Conservation (phyloP, 2,329 filamentous ascomycete species). For the Monilinia polystroma region DNA sequence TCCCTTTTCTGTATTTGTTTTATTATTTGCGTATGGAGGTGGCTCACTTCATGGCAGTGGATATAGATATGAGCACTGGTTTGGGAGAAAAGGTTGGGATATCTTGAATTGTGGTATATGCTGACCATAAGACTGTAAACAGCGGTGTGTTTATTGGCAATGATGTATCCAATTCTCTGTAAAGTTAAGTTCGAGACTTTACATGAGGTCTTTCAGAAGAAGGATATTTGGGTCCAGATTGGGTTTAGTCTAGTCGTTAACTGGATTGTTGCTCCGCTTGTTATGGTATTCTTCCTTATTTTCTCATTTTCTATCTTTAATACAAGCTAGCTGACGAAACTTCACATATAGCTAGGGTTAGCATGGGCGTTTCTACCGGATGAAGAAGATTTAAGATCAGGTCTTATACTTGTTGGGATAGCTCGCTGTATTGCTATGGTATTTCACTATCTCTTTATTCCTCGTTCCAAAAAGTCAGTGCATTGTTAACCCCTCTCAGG, state of each 20-base stretch:
- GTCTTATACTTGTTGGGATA: conserved; percentile 78
- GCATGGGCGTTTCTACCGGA: conserved; percentile 69
- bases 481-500: conserved; percentile 19
- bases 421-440: conserved; percentile 90
- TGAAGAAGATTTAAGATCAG: conserved; percentile 56
- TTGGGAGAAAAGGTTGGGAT: neutral
- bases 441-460: neutral
- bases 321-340: neutral
- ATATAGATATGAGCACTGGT: neutral
- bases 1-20: neutral
- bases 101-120: neutral
- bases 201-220: conserved; percentile 61
- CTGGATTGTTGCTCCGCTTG: conserved; percentile 77
- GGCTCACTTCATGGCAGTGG: too few species aligned
- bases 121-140: conserved; percentile 3
- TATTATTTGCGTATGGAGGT: neutral
- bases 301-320: neutral
- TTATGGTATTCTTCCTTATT: conserved; percentile 57
- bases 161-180: conserved; percentile 94
- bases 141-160: conserved; percentile 79
- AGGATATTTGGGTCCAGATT: conserved; percentile 75
- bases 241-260: conserved; percentile 73
- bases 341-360: conserved; percentile 49
- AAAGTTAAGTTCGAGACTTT: conserved; percentile 78
- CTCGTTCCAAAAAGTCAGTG: neutral